A percentile compares a stretch with the other conserved stretches of the same genome.
Evolutionary conservation across 371 early-diverging fungal species (phyloP).

Genomic region (Rhizopus stolonifer): DNA sequence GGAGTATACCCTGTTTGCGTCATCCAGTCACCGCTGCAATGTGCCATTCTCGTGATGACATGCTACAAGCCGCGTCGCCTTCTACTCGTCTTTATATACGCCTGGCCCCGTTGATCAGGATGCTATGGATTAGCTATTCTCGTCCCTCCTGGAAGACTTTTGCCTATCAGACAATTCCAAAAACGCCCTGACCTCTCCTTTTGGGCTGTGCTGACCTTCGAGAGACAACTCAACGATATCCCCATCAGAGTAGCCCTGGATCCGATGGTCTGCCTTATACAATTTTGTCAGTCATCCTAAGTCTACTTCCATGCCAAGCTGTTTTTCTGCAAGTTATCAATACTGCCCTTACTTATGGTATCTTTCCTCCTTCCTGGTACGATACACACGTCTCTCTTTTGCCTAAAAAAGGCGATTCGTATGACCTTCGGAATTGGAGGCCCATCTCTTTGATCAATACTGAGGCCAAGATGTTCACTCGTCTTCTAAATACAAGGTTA

Average conservation of each 20-base stretch:
- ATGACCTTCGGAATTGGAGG: constrained; percentile 23
- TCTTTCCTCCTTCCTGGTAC: constrained; percentile 25
- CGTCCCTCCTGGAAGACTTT: background rate
- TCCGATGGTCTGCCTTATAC: constrained; percentile 32
- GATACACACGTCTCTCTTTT: constrained; percentile 23
- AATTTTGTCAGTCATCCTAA: background rate
- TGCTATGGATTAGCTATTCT: background rate
- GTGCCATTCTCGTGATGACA: background rate
- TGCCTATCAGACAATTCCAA: background rate
- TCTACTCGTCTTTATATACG: constrained; percentile 9
- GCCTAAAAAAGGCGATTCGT: constrained; percentile 23
- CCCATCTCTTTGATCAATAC: constrained; percentile 10
- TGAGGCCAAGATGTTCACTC: too few species aligned
- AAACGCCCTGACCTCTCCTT: background rate
- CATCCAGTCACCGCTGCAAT: background rate
- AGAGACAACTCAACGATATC: background rate
- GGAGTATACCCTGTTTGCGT: background rate
- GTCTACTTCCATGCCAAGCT: background rate
- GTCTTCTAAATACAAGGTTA: too few species aligned
- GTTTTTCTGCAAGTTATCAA: constrained; percentile 13
- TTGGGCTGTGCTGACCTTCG: background rate
- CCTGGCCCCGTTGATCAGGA: constrained; percentile 4
- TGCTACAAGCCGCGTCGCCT: constrained; percentile 9
- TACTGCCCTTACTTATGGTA: constrained; percentile 14
- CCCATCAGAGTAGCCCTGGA: constrained; percentile 13